Evolutionary conservation across 805 yeast genomes (phyloP), one percentile per base, ranked within the genome.

Genomic region (Lipomyces kockii): DNA sequence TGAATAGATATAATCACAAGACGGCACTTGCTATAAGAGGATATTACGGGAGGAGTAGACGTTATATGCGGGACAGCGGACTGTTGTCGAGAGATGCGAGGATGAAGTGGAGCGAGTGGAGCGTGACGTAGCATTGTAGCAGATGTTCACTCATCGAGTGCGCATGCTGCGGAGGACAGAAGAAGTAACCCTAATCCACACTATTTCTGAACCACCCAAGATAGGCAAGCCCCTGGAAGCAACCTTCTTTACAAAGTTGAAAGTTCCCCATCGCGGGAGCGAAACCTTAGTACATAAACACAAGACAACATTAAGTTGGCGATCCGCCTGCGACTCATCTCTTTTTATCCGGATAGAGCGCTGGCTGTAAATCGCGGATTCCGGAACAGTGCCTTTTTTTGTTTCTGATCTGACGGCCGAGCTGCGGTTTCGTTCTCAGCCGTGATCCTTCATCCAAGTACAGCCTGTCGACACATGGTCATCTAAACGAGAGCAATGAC

Each of bases 61-160:
- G 22, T n/a, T 17, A 43, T 17, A 43, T 43, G 22, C 9, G 12
- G 49, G 49, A 43, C 9, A n/a, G 22, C 11, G 49, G 49, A 43
- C 49, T 17, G 49, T 43, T 43, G 49, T 43, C 49, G 49, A 43
- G 49, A 43, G 49, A 7, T 43, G 20, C 49, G 49, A n/a, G 22
- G 49, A 43, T 43, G 49, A 43, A 43, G 49, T 43, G 49, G 49
- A 43, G 22, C 22, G 49, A 43, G 49, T 43, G 49, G 49, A 43
- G 22, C 22, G 49, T 43, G 49, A 43, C 49, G 49, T 43, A 43
- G 49, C 49, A 43, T 17, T 37, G 49, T 43, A 43, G 49, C 49
- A n/a, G 32, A 29, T 43, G 49, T 43, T 43, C 20, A 43, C 49
- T 22, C 49, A 43, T 17, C 49, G 49, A 17, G 22, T n/a, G 39